phyloP scores from a whole-genome alignment of 1,139 yeast genomes.

The Spathaspora sp. region DNA sequence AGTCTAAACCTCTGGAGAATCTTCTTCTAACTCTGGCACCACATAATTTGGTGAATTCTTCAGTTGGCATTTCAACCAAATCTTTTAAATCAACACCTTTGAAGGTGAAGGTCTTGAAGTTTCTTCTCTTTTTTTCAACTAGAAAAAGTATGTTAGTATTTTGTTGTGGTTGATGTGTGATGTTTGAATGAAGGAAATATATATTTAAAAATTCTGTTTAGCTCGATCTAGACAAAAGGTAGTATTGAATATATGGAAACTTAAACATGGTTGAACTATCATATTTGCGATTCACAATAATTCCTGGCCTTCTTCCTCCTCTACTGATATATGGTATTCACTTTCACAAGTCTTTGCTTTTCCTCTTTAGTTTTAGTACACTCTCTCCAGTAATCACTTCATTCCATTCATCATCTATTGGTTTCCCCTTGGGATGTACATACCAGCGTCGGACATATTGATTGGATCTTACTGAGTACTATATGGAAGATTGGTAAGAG shows the following conservation, averaged over 20 bases:
- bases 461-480: conserved; percentile 3
- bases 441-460: conserved; percentile 5
- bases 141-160: conserved; percentile 31
- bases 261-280: no score
- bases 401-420: not conserved
- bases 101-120: conserved; percentile 96
- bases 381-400: not conserved
- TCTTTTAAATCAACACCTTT: conserved; percentile 98
- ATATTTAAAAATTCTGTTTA: not conserved
- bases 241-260: no score
- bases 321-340: no score
- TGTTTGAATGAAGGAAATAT: no score
- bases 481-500: not conserved
- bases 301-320: no score
- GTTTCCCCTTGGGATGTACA: not conserved
- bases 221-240: no score
- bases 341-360: no score
- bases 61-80: conserved; percentile 91
- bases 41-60: conserved; percentile 95
- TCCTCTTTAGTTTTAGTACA: not conserved
- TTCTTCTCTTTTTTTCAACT: conserved; percentile 82
- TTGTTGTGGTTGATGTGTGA: not conserved
- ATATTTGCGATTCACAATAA: no score
- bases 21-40: conserved; percentile 99
- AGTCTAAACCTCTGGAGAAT: conserved; percentile 95